Conservation (phyloP, 768 basidiomycete species). For the Amanita rimosa region DNA sequence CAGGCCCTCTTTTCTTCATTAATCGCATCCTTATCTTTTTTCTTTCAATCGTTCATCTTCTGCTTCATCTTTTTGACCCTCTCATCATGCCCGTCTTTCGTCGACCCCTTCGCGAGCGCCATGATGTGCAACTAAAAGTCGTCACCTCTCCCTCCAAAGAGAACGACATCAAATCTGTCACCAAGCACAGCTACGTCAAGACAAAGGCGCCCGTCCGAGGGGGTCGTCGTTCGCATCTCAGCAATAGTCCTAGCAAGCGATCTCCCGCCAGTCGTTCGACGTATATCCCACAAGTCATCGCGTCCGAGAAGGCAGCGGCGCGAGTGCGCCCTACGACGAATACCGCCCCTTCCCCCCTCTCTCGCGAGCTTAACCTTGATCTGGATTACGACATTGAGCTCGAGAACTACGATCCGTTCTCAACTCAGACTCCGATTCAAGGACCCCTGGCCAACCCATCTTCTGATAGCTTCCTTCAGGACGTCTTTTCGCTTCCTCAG, state of each 20-base stretch:
- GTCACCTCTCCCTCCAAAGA: slow-evolving; percentile 9
- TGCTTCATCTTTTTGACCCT: neutral
- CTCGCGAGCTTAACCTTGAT: slow-evolving; percentile 2
- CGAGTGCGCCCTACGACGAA: neutral
- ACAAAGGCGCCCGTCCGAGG: slow-evolving; percentile 2
- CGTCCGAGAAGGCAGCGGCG: neutral
- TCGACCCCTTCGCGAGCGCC: slow-evolving; percentile 16
- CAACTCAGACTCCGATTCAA: neutral
- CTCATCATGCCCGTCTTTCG: slow-evolving; percentile 12
- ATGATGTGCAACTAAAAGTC: slow-evolving; percentile 13
- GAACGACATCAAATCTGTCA: slow-evolving; percentile 4
- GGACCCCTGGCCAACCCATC: neutral
- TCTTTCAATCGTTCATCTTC: neutral
- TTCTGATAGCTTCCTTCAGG: neutral
- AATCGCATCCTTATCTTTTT: neutral
- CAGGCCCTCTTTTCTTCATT: neutral
- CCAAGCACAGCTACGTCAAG: slow-evolving; percentile 3
- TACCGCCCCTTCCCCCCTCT: neutral
- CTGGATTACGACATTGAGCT: slow-evolving; percentile 1
- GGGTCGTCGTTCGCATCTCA: slow-evolving; percentile 4
- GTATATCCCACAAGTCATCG: neutral
- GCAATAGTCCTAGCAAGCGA: neutral
- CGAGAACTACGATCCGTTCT: slow-evolving; percentile 4
- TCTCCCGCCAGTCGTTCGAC: neutral
- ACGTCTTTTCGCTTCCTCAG: neutral